Conservation (phyloP, 371 early-diverging fungal genomes). For the Choanephora cucurbitarum region DNA sequence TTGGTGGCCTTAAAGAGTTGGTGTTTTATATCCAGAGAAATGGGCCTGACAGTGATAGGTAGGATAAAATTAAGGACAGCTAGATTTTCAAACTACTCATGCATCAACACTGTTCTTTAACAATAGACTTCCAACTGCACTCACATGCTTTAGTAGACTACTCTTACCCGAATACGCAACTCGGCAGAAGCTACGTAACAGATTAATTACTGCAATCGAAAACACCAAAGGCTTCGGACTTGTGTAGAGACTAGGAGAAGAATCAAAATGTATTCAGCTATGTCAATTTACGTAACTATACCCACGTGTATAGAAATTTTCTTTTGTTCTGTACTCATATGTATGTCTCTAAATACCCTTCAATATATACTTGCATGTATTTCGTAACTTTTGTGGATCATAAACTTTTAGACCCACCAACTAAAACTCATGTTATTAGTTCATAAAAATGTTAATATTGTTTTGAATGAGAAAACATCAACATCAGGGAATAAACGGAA, state of each 20-base stretch:
- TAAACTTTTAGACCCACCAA: no score
- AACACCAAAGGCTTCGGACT: conserved; percentile 98
- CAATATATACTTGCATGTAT: no score
- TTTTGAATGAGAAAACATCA: no score
- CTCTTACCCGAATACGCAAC: conserved; percentile 92
- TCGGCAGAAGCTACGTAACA: conserved; percentile 81
- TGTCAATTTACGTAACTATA: no score
- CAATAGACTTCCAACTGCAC: conserved; percentile 77
- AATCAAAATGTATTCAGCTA: no score
- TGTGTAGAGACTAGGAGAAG: conserved; percentile 45
- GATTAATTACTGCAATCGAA: conserved; percentile 91
- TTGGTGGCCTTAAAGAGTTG: conserved; percentile 77
- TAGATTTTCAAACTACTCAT: not conserved
- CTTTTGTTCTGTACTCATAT: no score
- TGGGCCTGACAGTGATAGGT: conserved; percentile 89
- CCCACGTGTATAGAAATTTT: no score
- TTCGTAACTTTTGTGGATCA: no score
- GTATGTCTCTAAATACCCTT: no score
- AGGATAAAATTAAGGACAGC: conserved; percentile 1
- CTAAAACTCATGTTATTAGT: no score
- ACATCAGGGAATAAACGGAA: no score
- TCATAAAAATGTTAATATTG: no score
- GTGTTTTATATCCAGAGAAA: conserved; percentile 91
- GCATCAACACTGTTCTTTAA: not conserved
- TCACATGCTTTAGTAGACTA: conserved; percentile 95